phyloP scores from a whole-genome alignment of 192 early-diverging fungal species.

The Diversispora epigaea region DNA sequence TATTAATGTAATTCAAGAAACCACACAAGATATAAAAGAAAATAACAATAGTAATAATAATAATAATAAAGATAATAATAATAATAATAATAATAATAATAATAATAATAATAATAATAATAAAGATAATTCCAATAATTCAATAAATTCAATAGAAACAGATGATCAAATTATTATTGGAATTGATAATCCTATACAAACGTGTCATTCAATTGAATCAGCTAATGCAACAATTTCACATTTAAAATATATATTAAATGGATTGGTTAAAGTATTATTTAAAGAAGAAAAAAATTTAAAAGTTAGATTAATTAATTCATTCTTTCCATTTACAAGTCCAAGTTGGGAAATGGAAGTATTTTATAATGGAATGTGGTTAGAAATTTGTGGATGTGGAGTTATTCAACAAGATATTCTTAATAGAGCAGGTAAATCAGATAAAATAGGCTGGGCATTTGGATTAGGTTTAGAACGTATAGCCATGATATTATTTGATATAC shows the following conservation, averaged over 20 bases:
- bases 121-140: conserved; percentile 4
- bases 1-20: conserved; percentile 37
- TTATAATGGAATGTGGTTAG: conserved; percentile 92
- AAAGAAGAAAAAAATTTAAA: conserved; percentile 61
- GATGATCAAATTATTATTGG: conserved; percentile 55
- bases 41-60: no score
- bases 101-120: no score
- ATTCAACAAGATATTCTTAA: conserved; percentile 83
- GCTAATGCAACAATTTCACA: conserved; percentile 60
- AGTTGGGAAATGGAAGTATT: conserved; percentile 97
- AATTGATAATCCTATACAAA: conserved; percentile 72
- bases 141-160: conserved; percentile 38
- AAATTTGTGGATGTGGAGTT: conserved; percentile 91
- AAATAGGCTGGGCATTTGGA: conserved; percentile 98
- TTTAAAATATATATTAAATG: conserved; percentile 81
- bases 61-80: no score
- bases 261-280: conserved; percentile 76
- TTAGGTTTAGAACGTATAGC: conserved; percentile 93
- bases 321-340: conserved; percentile 95
- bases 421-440: conserved; percentile 62
- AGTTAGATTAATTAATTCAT: conserved; percentile 92
- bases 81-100: no score
- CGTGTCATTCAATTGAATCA: conserved; percentile 61
- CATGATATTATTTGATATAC: conserved; percentile 93
- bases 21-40: conserved; percentile 36